phyloP scores from a whole-genome alignment of 306 rosid genomes.

The Glycyrrhiza uralensis region DNA sequence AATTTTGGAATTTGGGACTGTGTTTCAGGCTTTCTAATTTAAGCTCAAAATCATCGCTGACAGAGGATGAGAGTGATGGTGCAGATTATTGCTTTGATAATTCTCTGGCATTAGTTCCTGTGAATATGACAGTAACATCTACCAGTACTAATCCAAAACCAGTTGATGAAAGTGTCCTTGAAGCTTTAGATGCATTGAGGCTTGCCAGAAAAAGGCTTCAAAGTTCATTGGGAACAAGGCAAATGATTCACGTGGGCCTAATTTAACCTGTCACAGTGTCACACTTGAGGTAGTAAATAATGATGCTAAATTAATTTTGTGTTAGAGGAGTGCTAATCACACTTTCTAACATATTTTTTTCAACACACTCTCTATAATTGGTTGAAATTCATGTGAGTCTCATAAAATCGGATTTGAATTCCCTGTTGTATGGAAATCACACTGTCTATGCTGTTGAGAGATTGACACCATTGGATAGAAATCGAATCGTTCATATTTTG shows the following conservation, averaged over 20 bases:
- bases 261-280: slow-evolving; percentile 7
- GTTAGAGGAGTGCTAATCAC: too few species aligned
- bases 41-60: slow-evolving; percentile 41
- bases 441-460: too few species aligned
- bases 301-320: slow-evolving; percentile 28
- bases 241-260: slow-evolving; percentile 45
- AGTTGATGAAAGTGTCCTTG: slow-evolving; percentile 41
- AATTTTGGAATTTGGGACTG: slow-evolving; percentile 1
- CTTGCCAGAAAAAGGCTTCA: slow-evolving; percentile 49
- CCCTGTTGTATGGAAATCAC: too few species aligned
- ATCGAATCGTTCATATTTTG: too few species aligned
- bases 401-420: too few species aligned
- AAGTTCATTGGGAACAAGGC: slow-evolving; percentile 43
- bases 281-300: neutral
- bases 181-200: slow-evolving; percentile 53
- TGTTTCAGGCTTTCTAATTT: slow-evolving; percentile 39
- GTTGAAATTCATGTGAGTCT: too few species aligned
- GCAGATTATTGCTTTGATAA: slow-evolving; percentile 42
- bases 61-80: slow-evolving; percentile 32
- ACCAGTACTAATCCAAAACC: slow-evolving; percentile 41
- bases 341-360: too few species aligned
- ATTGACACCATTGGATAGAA: too few species aligned
- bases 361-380: too few species aligned
- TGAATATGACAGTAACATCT: slow-evolving; percentile 33
- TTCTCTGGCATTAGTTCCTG: slow-evolving; percentile 51